phyloP scores from a whole-genome alignment of 2,329 filamentous ascomycete species.

The Scedosporium boydii region DNA sequence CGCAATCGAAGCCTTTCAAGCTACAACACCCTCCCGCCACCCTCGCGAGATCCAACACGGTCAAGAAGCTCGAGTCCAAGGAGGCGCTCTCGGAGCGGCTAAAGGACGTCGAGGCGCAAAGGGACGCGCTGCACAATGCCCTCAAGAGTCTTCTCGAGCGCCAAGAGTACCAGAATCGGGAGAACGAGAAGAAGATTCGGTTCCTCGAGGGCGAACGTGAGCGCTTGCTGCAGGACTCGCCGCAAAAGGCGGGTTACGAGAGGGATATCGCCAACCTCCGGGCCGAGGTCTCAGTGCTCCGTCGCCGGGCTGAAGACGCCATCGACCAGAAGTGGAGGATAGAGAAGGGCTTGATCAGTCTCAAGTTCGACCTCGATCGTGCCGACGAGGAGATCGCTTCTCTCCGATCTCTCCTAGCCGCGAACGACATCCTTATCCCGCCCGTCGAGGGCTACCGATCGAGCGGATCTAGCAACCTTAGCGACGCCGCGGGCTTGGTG shows the following conservation, averaged over 20 bases:
- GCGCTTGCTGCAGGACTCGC: constrained; percentile 57
- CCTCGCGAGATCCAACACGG: constrained; percentile 5
- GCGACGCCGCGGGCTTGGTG: constrained; percentile 25
- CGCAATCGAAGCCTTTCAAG: constrained; percentile 19
- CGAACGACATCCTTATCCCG: constrained; percentile 72
- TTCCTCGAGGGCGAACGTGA: constrained; percentile 71
- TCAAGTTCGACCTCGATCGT: constrained; percentile 95
- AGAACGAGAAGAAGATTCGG: constrained; percentile 72
- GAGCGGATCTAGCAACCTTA: constrained; percentile 21
- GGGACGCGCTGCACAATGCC: constrained; percentile 82
- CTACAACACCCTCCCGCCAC: constrained; percentile 13
- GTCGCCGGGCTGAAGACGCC: constrained; percentile 83
- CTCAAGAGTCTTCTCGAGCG: constrained; percentile 77
- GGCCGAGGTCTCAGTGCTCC: constrained; percentile 74
- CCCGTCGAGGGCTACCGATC: constrained; percentile 41
- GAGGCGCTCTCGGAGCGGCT: constrained; percentile 68
- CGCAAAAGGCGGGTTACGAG: constrained; percentile 71
- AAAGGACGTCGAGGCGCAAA: constrained; percentile 88
- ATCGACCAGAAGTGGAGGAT: constrained; percentile 94
- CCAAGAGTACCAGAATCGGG: constrained; percentile 74
- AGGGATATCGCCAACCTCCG: constrained; percentile 71
- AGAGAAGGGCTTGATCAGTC: constrained; percentile 75
- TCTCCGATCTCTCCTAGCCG: constrained; percentile 67
- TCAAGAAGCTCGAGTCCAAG: constrained; percentile 41
- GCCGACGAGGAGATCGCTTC: constrained; percentile 86